These are phyloP conservation scores for Phytopythium boreale DNA, from an alignment of 352 stramenopile species.

Conservation along the genomic window DNA sequence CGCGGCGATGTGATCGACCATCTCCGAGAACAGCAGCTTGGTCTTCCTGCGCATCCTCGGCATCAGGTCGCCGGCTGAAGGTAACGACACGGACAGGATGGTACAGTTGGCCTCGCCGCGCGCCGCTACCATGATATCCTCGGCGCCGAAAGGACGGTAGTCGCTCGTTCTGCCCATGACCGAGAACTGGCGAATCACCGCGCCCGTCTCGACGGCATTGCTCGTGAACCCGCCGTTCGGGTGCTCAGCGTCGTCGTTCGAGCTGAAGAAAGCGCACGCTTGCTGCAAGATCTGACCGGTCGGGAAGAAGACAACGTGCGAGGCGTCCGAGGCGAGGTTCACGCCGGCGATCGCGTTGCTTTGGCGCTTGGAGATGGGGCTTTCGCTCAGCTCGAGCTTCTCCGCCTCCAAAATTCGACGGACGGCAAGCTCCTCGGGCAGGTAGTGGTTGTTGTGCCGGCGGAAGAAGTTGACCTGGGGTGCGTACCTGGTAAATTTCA, in stretches of 20 bases:
- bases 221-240: conserved; percentile 19
- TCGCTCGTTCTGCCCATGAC: conserved; percentile 43
- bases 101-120: conserved; percentile 15
- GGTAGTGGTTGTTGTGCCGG: conserved; percentile 29
- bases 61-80: conserved; percentile 11
- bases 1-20: conserved; percentile 56
- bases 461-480: conserved; percentile 29
- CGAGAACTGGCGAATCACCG: conserved; percentile 55
- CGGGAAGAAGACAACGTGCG: conserved; percentile 67
- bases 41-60: conserved; percentile 33
- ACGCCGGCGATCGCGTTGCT: conserved; percentile 60
- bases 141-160: conserved; percentile 29
- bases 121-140: conserved; percentile 29
- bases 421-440: conserved; percentile 46
- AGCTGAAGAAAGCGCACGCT: conserved; percentile 46
- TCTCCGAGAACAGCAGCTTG: conserved; percentile 49
- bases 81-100: conserved; percentile 22
- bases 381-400: conserved; percentile 21
- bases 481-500: background rate
- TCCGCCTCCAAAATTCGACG: conserved; percentile 26
- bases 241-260: conserved; percentile 4
- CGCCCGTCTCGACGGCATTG: conserved; percentile 51
- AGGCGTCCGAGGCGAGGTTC: conserved; percentile 17
- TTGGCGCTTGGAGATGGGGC: conserved; percentile 47
- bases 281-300: conserved; percentile 66